Evolutionary conservation across 176 grass and related monocot genomes (phyloP).

Genomic region (Oryza coarctata): DNA sequence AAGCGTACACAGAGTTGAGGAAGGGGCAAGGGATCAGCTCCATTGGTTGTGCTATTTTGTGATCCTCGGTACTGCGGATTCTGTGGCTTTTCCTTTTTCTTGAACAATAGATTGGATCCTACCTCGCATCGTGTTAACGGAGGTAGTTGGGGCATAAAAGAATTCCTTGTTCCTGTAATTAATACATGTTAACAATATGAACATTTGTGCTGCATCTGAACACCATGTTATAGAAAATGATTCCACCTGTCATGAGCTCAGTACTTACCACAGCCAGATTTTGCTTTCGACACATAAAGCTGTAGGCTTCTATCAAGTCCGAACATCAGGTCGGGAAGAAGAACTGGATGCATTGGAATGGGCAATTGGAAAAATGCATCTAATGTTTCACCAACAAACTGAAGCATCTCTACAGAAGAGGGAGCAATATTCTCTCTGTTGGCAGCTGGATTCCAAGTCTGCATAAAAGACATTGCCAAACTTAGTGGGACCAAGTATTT

Average conservation of each 20-base stretch:
- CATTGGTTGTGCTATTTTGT: slow-evolving; percentile 69
- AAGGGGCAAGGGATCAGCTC: slow-evolving; percentile 57
- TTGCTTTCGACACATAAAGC: slow-evolving; percentile 81
- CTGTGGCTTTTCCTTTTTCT: slow-evolving; percentile 87
- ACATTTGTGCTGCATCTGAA: neutral
- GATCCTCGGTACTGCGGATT: slow-evolving; percentile 63
- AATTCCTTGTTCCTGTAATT: slow-evolving; percentile 64
- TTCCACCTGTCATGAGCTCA: slow-evolving; percentile 22
- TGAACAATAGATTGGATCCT: slow-evolving; percentile 85
- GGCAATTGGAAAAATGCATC: slow-evolving; percentile 95
- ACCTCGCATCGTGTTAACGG: slow-evolving; percentile 85
- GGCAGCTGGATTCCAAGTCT: slow-evolving; percentile 89
- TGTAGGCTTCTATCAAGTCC: slow-evolving; percentile 88
- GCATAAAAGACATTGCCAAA: slow-evolving; percentile 30
- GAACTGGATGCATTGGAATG: slow-evolving; percentile 83
- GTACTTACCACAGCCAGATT: slow-evolving; percentile 91
- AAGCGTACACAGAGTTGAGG: slow-evolving; percentile 86
- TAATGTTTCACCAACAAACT: slow-evolving; percentile 85
- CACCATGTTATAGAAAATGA: slow-evolving; percentile 21
- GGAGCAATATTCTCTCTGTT: slow-evolving; percentile 91
- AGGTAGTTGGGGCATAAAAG: slow-evolving; percentile 81
- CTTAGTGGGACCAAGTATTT: slow-evolving; percentile 33
- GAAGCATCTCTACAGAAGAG: slow-evolving; percentile 85
- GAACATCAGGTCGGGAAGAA: slow-evolving; percentile 79
- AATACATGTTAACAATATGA: neutral